Evolutionary conservation across 2,329 filamentous ascomycete genomes (phyloP).

Genomic region (Xylariaceae sp.): DNA sequence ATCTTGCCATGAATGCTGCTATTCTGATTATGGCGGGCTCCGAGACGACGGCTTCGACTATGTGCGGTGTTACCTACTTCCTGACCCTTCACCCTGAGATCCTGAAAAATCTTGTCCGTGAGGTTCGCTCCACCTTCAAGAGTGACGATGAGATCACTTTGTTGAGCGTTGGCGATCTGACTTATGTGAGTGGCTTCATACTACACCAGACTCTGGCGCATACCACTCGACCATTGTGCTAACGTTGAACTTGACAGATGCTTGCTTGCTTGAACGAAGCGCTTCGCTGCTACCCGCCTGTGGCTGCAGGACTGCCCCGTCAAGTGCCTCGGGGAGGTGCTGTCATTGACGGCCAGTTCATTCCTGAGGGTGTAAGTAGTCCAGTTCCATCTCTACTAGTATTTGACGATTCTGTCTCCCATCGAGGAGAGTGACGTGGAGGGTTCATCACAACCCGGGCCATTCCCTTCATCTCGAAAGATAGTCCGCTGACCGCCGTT

Average conservation of each 20-base stretch:
- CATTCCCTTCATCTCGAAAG: neutral
- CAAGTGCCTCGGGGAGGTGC: slow-evolving; percentile 22
- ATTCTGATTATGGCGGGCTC: slow-evolving; percentile 41
- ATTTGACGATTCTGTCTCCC: no score
- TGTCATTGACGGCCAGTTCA: slow-evolving; percentile 21
- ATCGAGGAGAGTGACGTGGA: no score
- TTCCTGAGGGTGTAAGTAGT: slow-evolving; percentile 25
- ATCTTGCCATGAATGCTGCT: slow-evolving; percentile 21
- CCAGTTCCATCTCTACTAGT: neutral
- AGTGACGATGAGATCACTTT: slow-evolving; percentile 37
- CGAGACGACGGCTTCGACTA: slow-evolving; percentile 45
- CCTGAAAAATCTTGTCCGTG: slow-evolving; percentile 32
- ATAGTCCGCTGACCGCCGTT: neutral
- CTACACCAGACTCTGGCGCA: no score
- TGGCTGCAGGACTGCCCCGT: slow-evolving; percentile 22
- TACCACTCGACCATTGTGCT: neutral
- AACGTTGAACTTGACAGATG: slow-evolving; percentile 22
- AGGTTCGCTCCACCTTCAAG: slow-evolving; percentile 37
- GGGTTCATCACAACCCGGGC: no score
- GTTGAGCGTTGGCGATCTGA: slow-evolving; percentile 29
- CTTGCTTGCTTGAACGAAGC: slow-evolving; percentile 39
- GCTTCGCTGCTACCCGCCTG: slow-evolving; percentile 38
- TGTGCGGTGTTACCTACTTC: slow-evolving; percentile 37
- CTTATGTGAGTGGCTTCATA: slow-evolving; percentile 27
- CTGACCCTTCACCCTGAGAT: slow-evolving; percentile 35